A percentile compares a stretch with the other conserved stretches of the same genome.
Conservation (phyloP, 2,329 filamentous ascomycete genomes). For the Akanthomyces uredinophilus region DNA sequence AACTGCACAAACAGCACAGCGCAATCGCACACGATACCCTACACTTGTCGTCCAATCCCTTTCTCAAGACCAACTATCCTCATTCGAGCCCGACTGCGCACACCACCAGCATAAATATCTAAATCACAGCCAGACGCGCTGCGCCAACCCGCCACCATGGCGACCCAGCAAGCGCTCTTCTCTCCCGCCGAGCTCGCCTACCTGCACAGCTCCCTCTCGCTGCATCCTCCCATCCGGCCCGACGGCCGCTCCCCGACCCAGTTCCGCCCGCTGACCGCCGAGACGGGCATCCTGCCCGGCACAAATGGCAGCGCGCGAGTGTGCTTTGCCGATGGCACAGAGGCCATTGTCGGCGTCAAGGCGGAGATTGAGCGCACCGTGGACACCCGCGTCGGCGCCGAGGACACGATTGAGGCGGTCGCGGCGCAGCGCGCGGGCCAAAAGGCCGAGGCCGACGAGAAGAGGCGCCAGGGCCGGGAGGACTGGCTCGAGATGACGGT, state of each 20-base stretch:
- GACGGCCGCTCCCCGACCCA: constrained; percentile 78
- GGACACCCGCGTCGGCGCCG: constrained; percentile 21
- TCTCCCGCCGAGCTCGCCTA: constrained; percentile 96
- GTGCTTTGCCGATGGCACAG: constrained; percentile 90
- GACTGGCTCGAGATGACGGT: constrained; percentile 89
- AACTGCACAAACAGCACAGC: background rate
- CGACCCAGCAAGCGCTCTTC: constrained; percentile 68
- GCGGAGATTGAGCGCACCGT: constrained; percentile 80
- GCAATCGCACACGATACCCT: background rate
- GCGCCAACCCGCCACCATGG: constrained; percentile 40
- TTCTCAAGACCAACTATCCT: background rate
- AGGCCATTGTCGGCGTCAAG: constrained; percentile 93
- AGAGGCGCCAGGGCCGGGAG: constrained; percentile 39
- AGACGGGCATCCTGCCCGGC: constrained; percentile 82
- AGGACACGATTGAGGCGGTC: constrained; percentile 24
- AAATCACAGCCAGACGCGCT: background rate
- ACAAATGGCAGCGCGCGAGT: constrained; percentile 91
- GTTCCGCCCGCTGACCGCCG: constrained; percentile 85
- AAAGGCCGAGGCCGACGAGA: constrained; percentile 34
- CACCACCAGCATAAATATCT: background rate
- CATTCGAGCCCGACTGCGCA: background rate
- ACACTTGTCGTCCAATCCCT: background rate
- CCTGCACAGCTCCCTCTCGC: constrained; percentile 79
- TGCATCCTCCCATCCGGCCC: constrained; percentile 78
- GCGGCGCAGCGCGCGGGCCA: constrained; percentile 33